A percentile compares a stretch with the other conserved stretches of the same genome.
These are phyloP conservation scores for Mortierella hygrophila DNA, from an alignment of 192 early-diverging fungal species.

Conservation along the genomic window DNA sequence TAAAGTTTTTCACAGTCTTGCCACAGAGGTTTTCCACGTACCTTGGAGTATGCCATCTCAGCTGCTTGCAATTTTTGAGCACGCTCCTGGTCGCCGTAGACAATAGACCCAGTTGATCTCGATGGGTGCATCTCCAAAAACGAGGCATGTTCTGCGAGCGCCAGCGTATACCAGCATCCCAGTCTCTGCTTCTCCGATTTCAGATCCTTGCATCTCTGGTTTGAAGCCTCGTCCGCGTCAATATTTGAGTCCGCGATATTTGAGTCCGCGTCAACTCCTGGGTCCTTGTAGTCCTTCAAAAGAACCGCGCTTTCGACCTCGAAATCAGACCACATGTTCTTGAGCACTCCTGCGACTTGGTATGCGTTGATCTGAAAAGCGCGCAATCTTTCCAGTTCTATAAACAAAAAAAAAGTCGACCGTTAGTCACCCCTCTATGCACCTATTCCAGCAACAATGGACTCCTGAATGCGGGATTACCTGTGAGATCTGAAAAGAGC, in stretches of 20 bases:
- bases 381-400: constrained; percentile 59
- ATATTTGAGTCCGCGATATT: background rate
- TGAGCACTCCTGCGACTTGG: constrained; percentile 64
- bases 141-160: constrained; percentile 40
- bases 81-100: background rate
- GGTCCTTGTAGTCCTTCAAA: constrained; percentile 8
- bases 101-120: background rate
- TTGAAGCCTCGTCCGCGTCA: constrained; percentile 10
- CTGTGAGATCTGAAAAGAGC: constrained; percentile 66
- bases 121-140: constrained; percentile 25
- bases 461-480: constrained; percentile 18
- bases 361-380: constrained; percentile 74
- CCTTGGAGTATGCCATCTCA: constrained; percentile 30
- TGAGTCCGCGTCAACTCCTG: constrained; percentile 1
- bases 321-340: constrained; percentile 50
- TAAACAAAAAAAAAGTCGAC: background rate
- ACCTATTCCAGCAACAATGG: background rate
- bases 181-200: constrained; percentile 36
- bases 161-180: constrained; percentile 45
- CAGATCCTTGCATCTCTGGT: constrained; percentile 5
- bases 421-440: background rate
- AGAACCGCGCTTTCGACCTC: constrained; percentile 16
- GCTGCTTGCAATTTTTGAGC: constrained; percentile 2
- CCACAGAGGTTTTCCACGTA: background rate
- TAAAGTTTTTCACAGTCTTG: background rate